Conservation (phyloP, 164 flowering plant genomes). For the Piper betle region DNA sequence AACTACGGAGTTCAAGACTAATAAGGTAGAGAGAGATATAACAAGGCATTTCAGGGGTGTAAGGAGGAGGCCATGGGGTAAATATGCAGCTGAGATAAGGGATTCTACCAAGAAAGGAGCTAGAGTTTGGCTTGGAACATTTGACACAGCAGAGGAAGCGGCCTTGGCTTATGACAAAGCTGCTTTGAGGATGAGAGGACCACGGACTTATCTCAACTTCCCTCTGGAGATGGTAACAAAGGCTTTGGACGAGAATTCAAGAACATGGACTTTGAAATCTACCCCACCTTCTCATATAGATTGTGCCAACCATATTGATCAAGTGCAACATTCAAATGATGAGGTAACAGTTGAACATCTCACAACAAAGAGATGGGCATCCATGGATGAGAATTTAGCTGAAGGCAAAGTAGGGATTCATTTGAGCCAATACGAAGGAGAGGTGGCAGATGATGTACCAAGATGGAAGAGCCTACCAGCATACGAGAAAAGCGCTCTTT, state of each 20-base stretch:
- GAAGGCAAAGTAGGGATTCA: background rate
- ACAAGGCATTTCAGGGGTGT: constrained; percentile 54
- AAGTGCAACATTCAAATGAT: constrained; percentile 4
- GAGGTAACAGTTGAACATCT: constrained; percentile 21
- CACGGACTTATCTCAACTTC: constrained; percentile 49
- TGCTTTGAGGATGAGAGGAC: constrained; percentile 64
- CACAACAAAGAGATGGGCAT: constrained; percentile 19
- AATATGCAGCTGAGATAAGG: constrained; percentile 70
- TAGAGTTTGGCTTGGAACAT: constrained; percentile 76
- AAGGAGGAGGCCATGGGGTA: constrained; percentile 73
- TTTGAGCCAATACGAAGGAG: background rate
- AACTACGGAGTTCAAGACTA: constrained; percentile 4
- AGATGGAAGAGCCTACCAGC: constrained; percentile 17
- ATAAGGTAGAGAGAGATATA: constrained; percentile 11
- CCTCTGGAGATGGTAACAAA: constrained; percentile 34
- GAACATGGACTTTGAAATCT: constrained; percentile 3
- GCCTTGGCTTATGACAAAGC: constrained; percentile 83
- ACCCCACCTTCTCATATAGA: constrained; percentile 8
- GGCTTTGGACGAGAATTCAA: constrained; percentile 13
- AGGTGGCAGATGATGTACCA: background rate
- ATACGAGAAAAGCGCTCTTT: constrained; percentile 9
- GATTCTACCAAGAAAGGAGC: constrained; percentile 58
- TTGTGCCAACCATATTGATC: background rate
- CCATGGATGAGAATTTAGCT: constrained; percentile 3
- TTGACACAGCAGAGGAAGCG: constrained; percentile 60